Evolutionary conservation across 768 basidiomycete species (phyloP).

Genomic region (Cystobasidium onofrii): DNA sequence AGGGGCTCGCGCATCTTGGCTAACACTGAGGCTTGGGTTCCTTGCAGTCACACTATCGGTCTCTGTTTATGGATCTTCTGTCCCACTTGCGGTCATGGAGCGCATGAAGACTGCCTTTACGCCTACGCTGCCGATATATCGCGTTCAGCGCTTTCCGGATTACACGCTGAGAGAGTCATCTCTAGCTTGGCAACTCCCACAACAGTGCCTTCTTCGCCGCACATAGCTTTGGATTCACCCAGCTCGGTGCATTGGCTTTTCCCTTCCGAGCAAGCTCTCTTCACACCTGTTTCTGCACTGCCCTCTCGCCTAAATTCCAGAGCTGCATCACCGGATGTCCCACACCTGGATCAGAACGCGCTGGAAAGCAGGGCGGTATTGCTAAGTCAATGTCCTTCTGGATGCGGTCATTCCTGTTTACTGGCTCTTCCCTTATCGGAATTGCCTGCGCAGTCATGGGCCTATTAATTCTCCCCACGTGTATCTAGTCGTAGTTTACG

Average conservation of each 20-base stretch:
- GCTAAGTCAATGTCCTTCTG: conserved; percentile 21
- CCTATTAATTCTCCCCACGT: background rate
- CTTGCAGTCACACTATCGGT: conserved; percentile 8
- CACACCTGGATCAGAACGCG: background rate
- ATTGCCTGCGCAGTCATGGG: background rate
- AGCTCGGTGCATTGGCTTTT: conserved; percentile 16
- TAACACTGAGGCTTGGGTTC: background rate
- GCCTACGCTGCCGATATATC: conserved; percentile 17
- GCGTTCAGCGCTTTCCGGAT: background rate
- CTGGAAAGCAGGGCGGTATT: conserved; percentile 3
- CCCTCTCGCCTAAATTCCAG: conserved; percentile 15
- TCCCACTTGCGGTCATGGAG: conserved; percentile 24
- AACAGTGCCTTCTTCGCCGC: conserved; percentile 7
- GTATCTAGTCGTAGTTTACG: no score
- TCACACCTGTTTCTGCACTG: background rate
- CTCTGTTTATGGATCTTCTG: conserved; percentile 9
- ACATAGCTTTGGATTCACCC: background rate
- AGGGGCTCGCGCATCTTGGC: background rate
- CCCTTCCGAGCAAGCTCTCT: conserved; percentile 30
- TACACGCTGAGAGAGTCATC: background rate
- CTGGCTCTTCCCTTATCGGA: conserved; percentile 9
- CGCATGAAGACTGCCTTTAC: conserved; percentile 28
- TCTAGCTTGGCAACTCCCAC: conserved; percentile 5
- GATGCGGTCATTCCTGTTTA: conserved; percentile 26
- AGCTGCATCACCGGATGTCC: conserved; percentile 17